Evolutionary conservation across 2,329 filamentous ascomycete genomes (phyloP).

Genomic region (Venturiaceae sp.): DNA sequence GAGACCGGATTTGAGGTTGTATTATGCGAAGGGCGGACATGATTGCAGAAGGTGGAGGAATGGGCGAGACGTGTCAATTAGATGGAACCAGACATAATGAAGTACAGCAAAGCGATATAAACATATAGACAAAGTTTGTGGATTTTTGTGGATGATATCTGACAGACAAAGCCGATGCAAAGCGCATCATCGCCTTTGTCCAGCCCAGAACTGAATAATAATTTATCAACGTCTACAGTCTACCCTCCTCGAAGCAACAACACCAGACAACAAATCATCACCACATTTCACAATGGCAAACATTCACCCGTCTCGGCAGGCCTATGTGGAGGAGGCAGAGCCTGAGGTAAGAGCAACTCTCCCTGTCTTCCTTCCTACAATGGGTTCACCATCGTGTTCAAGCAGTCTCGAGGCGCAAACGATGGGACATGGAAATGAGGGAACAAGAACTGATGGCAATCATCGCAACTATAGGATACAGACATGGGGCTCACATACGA

Average conservation of each 20-base stretch:
- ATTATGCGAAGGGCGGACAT: slow-evolving; percentile 2
- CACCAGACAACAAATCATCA: background rate
- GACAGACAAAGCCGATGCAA: background rate
- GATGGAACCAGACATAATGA: background rate
- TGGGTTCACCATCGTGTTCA: background rate
- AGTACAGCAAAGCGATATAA: background rate
- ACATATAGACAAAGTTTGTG: background rate
- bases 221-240: background rate
- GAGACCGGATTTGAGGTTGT: background rate
- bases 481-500: slow-evolving; percentile 13
- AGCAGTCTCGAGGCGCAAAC: slow-evolving; percentile 1
- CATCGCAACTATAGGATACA: slow-evolving; percentile 11
- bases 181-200: background rate
- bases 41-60: background rate
- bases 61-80: background rate
- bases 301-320: slow-evolving; percentile 82
- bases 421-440: background rate
- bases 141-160: too few relatives aligned
- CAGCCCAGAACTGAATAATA: background rate
- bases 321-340: slow-evolving; percentile 82
- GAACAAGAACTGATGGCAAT: slow-evolving; percentile 20
- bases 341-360: slow-evolving; percentile 46
- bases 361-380: slow-evolving; percentile 18
- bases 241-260: background rate
- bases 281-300: slow-evolving; percentile 6